Evolutionary conservation across 2,329 filamentous ascomycete species (phyloP), one percentile per base, ranked within the genome.

Genomic region (Claviceps maximensis): DNA sequence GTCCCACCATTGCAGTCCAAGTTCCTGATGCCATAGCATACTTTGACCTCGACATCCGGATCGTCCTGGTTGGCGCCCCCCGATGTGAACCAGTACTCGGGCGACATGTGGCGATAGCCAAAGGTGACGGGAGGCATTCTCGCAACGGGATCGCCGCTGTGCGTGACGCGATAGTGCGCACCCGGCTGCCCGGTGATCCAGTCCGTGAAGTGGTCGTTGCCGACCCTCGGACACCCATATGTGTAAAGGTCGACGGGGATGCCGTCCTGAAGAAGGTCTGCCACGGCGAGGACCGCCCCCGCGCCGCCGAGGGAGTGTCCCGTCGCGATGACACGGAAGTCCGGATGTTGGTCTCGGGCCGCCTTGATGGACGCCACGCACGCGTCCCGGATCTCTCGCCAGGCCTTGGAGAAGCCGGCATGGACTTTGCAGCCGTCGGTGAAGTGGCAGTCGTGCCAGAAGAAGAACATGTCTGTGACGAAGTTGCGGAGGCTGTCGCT

Each of bases 261-360:
- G 44, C 76, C 79, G 10, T 63, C 61, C 6, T 64, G 63, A 47
- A 82, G 75, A 21, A 86, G 67, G 58, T 78, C 72, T 0, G 74
- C 78, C 0, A 74, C 78, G 0, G 74, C 83, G 4, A 88, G 63
- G 7, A 76, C 79, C 41, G 77, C 80, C 2, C 87, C 70, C 7
- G 82, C 82, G 27, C 72, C 84, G 48, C 84, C 84, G 4, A 88
- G 77, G 10, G 80, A 84, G 70, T 87, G 84, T 38, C 84, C 85
- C 0, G 82, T 81, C n/a, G 75, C 65, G 19, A 83, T 63, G 62
- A 86, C 62, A 47, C 64, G 64, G 69, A 76, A 84, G 48, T 55
- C 57, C 1, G 81, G 79, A 67, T 80, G 67, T 29, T 70, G 63
- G 1, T 62, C 60, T 42, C 62, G 63, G 3, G 78, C 78, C 1